Evolutionary conservation across 2,329 filamentous ascomycete genomes (phyloP), one percentile per base, ranked within the genome.

Genomic region (Epichloe amarillans): DNA sequence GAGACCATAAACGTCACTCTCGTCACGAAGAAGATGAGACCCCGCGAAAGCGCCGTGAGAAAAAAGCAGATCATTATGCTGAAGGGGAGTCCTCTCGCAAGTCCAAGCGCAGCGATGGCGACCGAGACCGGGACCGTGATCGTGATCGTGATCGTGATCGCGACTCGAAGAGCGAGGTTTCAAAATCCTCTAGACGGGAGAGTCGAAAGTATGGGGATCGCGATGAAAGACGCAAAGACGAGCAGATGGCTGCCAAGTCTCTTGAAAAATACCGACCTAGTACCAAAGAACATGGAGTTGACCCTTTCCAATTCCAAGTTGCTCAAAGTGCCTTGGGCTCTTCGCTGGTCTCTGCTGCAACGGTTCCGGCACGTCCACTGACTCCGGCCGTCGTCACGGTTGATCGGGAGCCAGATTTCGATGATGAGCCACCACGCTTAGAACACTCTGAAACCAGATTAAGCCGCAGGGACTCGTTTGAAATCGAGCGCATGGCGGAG

Each of bases 221-320:
- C 7, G 57, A 64, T 15, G 63, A 64, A 26, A 62, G 54, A 45
- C 60, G 62, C 46, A 58, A 53, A 52, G 53, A 58, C 52, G 59
- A 58, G 56, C 59, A 63, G 58, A 61, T 56, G 62, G 48, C 50
- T 60, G 54, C 50, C 57, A 48, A 60, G 53, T 49, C 49, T 48
- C 5, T 15, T n/a, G 47, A 50, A 17, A 40, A 33, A 38, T 12
- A 40, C 38, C 19, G 17, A 51, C 59, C 55, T 42, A 63, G 53
- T 58, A 19, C 26, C 38, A 5, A 46, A 33, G 37, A n/a, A 17
- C 10, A 43, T 23, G 12, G 10, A 3, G 62, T 77, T 59, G 74
- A 83, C 62, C 76, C 78, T 17, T 82, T 82, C 61, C 71, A 79
- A 60, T 82, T 70, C 59, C 77, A 76, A 62, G 74, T 81, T 53